These are phyloP conservation scores for Calonectria hawksworthii DNA, from an alignment of 2,329 filamentous ascomycete species.

Conservation along the genomic window DNA sequence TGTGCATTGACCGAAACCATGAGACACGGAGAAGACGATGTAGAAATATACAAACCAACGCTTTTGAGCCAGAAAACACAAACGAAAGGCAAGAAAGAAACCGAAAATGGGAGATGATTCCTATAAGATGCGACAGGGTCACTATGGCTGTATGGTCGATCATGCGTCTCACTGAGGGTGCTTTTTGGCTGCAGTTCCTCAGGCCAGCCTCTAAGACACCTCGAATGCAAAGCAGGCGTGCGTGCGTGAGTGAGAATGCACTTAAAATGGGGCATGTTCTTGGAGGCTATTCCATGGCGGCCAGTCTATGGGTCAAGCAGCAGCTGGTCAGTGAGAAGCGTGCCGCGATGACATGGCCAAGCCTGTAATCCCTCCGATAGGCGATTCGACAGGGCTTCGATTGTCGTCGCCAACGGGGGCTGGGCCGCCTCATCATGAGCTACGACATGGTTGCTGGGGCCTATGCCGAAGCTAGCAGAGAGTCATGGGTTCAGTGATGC, in stretches of 20 bases:
- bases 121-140: slow-evolving; percentile 20
- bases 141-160: slow-evolving; percentile 20
- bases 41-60: background rate
- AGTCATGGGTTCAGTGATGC: slow-evolving; percentile 17
- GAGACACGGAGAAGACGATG: background rate
- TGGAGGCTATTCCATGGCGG: slow-evolving; percentile 23
- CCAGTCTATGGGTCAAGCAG: slow-evolving; percentile 17
- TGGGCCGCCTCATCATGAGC: slow-evolving; percentile 32
- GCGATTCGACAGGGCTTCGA: slow-evolving; percentile 12
- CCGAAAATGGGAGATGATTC: slow-evolving; percentile 16
- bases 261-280: slow-evolving; percentile 12
- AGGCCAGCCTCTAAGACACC: slow-evolving; percentile 20
- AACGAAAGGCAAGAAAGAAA: background rate
- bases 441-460: slow-evolving; percentile 13
- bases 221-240: slow-evolving; percentile 26
- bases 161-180: slow-evolving; percentile 14
- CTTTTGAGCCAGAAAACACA: background rate
- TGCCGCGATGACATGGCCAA: slow-evolving; percentile 25
- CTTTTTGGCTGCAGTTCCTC: slow-evolving; percentile 17
- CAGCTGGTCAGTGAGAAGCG: slow-evolving; percentile 14
- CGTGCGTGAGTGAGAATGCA: slow-evolving; percentile 19
- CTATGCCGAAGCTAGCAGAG: slow-evolving; percentile 7
- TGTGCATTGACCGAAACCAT: background rate
- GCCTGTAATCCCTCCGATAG: slow-evolving; percentile 11
- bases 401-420: slow-evolving; percentile 19